Base-by-base conservation (phyloP, 2,329 filamentous ascomycete species). In the Aspergillus pseudoviridinutans region DNA sequence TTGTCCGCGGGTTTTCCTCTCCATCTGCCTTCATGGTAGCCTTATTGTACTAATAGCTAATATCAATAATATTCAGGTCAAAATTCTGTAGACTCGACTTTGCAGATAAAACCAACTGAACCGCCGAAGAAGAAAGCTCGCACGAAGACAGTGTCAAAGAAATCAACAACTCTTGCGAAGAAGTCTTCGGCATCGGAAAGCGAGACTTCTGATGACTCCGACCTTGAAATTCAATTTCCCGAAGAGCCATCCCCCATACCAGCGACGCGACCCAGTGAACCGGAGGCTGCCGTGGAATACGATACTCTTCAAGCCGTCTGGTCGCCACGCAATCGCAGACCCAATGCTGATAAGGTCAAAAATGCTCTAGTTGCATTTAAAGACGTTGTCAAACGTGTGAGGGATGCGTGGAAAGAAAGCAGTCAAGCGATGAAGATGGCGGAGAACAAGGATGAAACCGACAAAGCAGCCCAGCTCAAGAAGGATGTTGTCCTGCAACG, bases 251-350 rank as follows among this genome's bases (percentile, higher is more conserved):
- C 82, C 17, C 85, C 85, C 24, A 70, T 86, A 7, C 81, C 84
- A 10, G 64, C 75, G 22, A 73, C 74, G 56, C 77, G 84, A 27
- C 81, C 84, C 9, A 77, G 74, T 41, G 80, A 83, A 49, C 78
- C 80, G 4, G 74, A 81, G 58, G 80, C 76, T 63, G 82, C 78
- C 47, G 79, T 80, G 14, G 77, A 79, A 54, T 87, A 86, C 69
- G 84, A 87, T 66, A 78, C 82, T 9, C 80, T 86, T 56, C 83
- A 84, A 68, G 83, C 84, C 29, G 79, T 86, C 10, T 87, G 85
- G 84, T 80, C 78, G 51, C 80, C 82, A 49, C 80, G 80, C 58
- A 82, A 80, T 60, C 79, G 78, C 59, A 70, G 75, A 32, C 74
- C 80, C 22, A 73, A 76, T 55, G 73, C 77, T 17, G 79, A 82